Conservation (phyloP, 148 eudicot species). For the Cornus florida region DNA sequence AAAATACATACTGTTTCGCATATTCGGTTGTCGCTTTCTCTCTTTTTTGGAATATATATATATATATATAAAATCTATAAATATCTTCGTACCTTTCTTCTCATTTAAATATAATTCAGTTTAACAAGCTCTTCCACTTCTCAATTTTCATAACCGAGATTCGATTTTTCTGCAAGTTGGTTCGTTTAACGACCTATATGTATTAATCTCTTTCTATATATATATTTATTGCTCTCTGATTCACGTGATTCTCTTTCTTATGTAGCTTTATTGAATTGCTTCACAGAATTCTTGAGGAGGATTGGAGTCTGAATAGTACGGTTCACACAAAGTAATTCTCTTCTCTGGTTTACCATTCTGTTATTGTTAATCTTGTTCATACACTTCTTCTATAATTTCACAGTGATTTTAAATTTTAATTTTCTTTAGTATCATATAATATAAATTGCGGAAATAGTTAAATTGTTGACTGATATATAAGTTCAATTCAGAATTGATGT, state of each 20-base stretch:
- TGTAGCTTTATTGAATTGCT: neutral
- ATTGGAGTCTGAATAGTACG: conserved; percentile 7
- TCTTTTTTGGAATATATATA: neutral
- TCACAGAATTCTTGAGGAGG: neutral
- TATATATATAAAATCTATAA: neutral
- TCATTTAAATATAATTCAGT: neutral
- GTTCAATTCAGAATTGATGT: neutral
- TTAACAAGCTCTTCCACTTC: neutral
- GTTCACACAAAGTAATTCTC: neutral
- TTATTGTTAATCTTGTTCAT: neutral
- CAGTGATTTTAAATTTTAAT: neutral
- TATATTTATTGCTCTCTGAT: neutral
- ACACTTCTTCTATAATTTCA: neutral
- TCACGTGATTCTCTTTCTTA: neutral
- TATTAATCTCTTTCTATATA: neutral
- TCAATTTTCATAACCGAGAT: neutral
- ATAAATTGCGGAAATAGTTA: too few relatives aligned
- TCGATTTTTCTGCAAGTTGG: neutral
- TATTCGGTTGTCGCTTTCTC: neutral
- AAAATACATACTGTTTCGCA: neutral
- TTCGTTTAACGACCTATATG: neutral
- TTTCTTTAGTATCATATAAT: too few relatives aligned
- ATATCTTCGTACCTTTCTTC: neutral
- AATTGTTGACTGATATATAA: neutral
- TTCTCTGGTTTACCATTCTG: neutral